Evolutionary conservation across 495 filamentous ascomycete genomes (phyloP), one percentile per base, ranked within the genome.

Genomic region (Aspergillus sclerotioniger): DNA sequence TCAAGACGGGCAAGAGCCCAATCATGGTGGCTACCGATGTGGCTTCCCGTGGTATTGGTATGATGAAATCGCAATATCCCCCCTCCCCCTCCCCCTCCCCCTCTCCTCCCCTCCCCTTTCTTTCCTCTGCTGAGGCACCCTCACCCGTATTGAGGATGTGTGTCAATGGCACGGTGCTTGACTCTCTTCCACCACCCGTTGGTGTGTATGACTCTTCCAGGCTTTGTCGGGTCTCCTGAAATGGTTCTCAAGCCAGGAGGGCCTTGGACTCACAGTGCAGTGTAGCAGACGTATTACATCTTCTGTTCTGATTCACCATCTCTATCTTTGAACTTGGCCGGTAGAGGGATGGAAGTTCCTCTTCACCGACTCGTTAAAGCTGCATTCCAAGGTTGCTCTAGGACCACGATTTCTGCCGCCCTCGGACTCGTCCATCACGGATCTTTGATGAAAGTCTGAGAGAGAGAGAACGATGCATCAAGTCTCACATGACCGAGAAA

Each of bases 21-120:
- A 84, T 96, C 58, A 83, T 98, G 73, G 90, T 98, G 56, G 94
- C 94, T 20, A 98, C 94, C 28, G 94, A 98, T 74, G 94, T 98
- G 53, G 94, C 94, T 51, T 95, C 94, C 32, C 84, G 94, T 78
- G 93, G 93, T 73, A 98, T 98, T 82, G 94, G 94, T 98, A 97
- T 96, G 94, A 95, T 89, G 84, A 78, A 75, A 71, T 71, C 76
- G 72, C 81, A 74, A 80, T 67, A 65, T 68, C 74, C 76, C 75
- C 70, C 73, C 58, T 66, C 74, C 69, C 72, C 57, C 63, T 71
- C 71, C 63, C 70, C 73, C 58, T 66, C 74, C 69, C 72, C 57
- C 63, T 71, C 71, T 62, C 58, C 58, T 61, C 70, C 67, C 65
- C 56, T 63, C 70, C 51, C 71, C 61, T 58, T 62, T 56, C 56